Evolutionary conservation across 495 filamentous ascomycete genomes (phyloP).

Genomic region (Penicillium silybi): DNA sequence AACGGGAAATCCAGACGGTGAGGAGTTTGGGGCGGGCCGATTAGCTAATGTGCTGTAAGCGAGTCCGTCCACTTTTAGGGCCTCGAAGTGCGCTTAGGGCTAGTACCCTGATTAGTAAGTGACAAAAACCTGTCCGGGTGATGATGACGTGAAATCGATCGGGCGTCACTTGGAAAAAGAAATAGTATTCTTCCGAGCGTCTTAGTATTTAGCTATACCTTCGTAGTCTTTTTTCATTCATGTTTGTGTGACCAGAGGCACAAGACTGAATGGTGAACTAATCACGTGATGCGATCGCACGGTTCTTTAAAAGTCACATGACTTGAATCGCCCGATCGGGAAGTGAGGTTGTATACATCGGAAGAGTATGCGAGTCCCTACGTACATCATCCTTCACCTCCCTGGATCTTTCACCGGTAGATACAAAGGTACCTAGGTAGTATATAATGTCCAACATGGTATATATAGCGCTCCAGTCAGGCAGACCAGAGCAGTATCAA

Average conservation of each 20-base stretch:
- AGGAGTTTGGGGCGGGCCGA: conserved; percentile 46
- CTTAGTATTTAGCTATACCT: no score
- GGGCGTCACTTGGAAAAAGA: no score
- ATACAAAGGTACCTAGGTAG: no score
- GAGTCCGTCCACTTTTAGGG: conserved; percentile 26
- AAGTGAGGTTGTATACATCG: background rate
- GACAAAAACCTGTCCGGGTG: background rate
- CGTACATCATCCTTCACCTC: background rate
- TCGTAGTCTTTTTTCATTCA: no score
- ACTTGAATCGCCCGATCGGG: background rate
- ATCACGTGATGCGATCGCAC: conserved; percentile 6
- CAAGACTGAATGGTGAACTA: no score
- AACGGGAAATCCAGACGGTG: conserved; percentile 41
- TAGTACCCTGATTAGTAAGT: conserved; percentile 8
- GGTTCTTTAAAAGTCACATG: conserved; percentile 3
- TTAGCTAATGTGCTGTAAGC: conserved; percentile 51
- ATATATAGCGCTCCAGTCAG: background rate
- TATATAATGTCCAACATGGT: background rate
- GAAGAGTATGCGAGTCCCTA: background rate
- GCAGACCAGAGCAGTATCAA: background rate
- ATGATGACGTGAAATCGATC: background rate
- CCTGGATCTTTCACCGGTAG: background rate
- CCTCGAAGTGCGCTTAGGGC: conserved; percentile 16
- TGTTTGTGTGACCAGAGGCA: background rate
- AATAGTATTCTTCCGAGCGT: no score